These are phyloP conservation scores for Colletotrichum scovillei DNA, from an alignment of 2,329 filamentous ascomycete species.

Conservation along the genomic window DNA sequence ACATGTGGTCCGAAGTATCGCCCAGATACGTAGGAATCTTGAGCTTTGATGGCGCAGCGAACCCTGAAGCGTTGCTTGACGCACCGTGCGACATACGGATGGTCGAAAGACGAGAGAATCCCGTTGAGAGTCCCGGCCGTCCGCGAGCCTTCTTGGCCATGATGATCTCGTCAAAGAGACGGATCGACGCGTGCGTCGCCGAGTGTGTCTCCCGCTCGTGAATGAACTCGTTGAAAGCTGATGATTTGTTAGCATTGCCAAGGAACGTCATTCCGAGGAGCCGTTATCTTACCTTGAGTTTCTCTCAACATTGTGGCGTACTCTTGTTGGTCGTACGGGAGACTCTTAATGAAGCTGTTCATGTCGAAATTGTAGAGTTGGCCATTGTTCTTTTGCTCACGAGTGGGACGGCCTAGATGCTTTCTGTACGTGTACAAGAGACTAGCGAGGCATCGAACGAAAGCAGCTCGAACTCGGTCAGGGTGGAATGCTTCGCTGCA, in stretches of 20 bases:
- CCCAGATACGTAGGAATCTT: conserved; percentile 72
- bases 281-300: conserved; percentile 66
- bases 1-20: conserved; percentile 82
- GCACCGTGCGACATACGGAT: conserved; percentile 67
- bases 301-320: conserved; percentile 73
- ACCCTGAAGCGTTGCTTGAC: conserved; percentile 51
- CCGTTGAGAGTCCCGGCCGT: conserved; percentile 73
- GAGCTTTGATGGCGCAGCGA: conserved; percentile 48
- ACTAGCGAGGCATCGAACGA: conserved; percentile 74
- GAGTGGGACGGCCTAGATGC: conserved; percentile 68
- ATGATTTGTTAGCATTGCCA: conserved; percentile 38
- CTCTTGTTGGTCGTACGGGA: conserved; percentile 74
- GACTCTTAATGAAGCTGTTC: conserved; percentile 72
- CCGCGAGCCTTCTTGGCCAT: conserved; percentile 79
- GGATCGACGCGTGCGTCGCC: conserved; percentile 72
- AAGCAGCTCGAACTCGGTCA: conserved; percentile 72
- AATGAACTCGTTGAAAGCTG: conserved; percentile 82
- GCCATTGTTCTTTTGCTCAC: conserved; percentile 69
- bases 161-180: conserved; percentile 87
- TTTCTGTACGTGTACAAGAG: conserved; percentile 75
- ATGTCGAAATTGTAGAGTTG: conserved; percentile 74
- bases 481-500: conserved; percentile 71
- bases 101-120: conserved; percentile 70
- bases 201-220: conserved; percentile 79
- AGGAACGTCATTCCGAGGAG: neutral